These are phyloP conservation scores for Achaetomiella virescens DNA, from an alignment of 495 filamentous ascomycete species.

Conservation along the genomic window DNA sequence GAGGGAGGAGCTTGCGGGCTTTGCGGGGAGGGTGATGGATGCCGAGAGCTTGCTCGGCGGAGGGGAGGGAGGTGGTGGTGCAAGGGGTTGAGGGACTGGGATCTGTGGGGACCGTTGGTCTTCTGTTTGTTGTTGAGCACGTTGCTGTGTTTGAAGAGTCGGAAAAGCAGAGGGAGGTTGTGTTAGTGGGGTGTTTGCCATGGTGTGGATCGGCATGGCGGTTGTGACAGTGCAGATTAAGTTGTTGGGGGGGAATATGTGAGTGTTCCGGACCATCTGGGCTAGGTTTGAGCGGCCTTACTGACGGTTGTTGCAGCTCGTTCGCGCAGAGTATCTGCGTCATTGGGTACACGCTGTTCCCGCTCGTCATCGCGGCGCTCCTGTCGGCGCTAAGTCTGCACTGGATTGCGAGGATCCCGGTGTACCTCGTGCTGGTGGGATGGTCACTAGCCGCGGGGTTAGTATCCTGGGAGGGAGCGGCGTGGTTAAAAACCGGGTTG, in stretches of 20 bases:
- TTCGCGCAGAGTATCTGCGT: constrained; percentile 97
- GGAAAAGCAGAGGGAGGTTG: constrained; percentile 72
- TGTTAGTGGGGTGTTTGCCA: constrained; percentile 91
- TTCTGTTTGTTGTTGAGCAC: constrained; percentile 86
- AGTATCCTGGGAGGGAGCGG: constrained; percentile 95
- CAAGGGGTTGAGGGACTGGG: constrained; percentile 87
- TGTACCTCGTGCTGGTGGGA: constrained; percentile 77
- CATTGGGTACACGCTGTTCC: constrained; percentile 97
- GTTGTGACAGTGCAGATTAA: constrained; percentile 99
- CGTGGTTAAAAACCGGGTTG: constrained; percentile 89
- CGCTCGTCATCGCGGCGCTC: constrained; percentile 88
- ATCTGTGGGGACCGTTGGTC: constrained; percentile 92
- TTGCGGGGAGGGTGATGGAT: constrained; percentile 55
- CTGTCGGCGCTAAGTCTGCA: constrained; percentile 75
- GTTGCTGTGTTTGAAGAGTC: constrained; percentile 71
- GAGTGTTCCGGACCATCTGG: constrained; percentile 37
- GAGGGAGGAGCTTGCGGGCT: constrained; percentile 56
- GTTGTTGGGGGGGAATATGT: constrained; percentile 96
- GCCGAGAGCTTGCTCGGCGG: constrained; percentile 60
- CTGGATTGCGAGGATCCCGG: constrained; percentile 74
- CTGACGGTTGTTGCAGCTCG: constrained; percentile 54
- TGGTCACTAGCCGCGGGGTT: constrained; percentile 95
- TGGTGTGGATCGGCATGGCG: constrained; percentile 95
- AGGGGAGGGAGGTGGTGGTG: constrained; percentile 74
- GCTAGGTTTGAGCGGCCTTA: not conserved